These are phyloP conservation scores for Blastobotrys elegans DNA, from an alignment of 1,139 yeast genomes.

Conservation along the genomic window DNA sequence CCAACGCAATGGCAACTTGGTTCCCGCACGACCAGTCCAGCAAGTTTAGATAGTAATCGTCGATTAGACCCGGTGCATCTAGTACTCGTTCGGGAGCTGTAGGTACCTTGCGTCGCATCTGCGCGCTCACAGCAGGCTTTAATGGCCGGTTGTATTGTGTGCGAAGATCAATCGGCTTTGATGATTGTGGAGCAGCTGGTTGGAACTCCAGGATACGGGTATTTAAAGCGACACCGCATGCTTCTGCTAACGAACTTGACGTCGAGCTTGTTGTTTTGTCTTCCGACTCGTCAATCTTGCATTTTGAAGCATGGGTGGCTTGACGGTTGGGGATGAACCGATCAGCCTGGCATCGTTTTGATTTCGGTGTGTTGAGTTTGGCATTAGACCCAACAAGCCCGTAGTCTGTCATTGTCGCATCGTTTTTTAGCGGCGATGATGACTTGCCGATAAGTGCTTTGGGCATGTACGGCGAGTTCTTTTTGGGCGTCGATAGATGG, in stretches of 20 bases:
- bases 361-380: constrained; percentile 22
- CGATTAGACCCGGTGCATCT: constrained; percentile 94
- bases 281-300: constrained; percentile 33
- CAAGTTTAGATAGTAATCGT: constrained; percentile 85
- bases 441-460: constrained; percentile 22
- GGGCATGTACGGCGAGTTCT: constrained; percentile 19
- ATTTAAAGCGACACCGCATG: constrained; percentile 84
- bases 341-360: constrained; percentile 32
- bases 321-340: constrained; percentile 50
- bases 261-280: neutral
- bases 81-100: constrained; percentile 88
- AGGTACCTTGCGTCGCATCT: constrained; percentile 64
- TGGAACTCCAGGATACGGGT: constrained; percentile 82
- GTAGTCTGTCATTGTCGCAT: constrained; percentile 38
- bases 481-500: constrained; percentile 11
- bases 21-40: constrained; percentile 86
- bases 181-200: constrained; percentile 77
- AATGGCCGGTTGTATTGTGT: constrained; percentile 38
- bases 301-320: constrained; percentile 38
- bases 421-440: constrained; percentile 44
- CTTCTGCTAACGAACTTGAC: constrained; percentile 77
- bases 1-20: constrained; percentile 84
- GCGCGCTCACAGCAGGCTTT: constrained; percentile 51
- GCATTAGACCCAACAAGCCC: constrained; percentile 18
- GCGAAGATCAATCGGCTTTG: constrained; percentile 50